Percentiles rank a stretch among this genome's conserved stretches.
phyloP scores from a whole-genome alignment of 306 rosid species.

The Dryas drummondii region DNA sequence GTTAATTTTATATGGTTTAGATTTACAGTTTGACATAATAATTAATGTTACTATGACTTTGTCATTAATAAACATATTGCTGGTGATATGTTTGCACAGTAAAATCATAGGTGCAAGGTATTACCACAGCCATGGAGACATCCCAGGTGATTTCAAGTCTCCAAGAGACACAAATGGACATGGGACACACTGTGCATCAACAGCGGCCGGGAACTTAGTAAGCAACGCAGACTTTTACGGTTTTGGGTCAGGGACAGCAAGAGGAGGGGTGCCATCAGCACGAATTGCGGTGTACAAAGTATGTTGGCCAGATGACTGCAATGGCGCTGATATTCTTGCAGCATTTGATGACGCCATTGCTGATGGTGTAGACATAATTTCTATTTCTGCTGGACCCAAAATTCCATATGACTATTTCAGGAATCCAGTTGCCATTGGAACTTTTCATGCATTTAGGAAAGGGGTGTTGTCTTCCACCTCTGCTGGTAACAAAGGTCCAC shows the following conservation, averaged over 20 bases:
- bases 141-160: conserved; percentile 5
- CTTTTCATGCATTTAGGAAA: conserved; percentile 53
- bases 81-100: not conserved
- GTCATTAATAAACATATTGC: too few species aligned
- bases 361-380: conserved; percentile 53
- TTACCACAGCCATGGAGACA: not conserved
- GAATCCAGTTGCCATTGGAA: conserved; percentile 34
- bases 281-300: conserved; percentile 45
- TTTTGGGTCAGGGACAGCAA: conserved; percentile 35
- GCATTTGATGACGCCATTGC: conserved; percentile 52
- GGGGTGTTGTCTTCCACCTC: conserved; percentile 45
- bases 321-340: not conserved
- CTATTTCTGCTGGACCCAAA: conserved; percentile 24
- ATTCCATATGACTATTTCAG: conserved; percentile 19
- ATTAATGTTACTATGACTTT: too few species aligned
- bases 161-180: conserved; percentile 44
- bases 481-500: conserved; percentile 41
- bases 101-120: conserved; percentile 55
- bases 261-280: conserved; percentile 39
- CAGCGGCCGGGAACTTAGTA: conserved; percentile 42
- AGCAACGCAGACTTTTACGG: conserved; percentile 31
- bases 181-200: conserved; percentile 54
- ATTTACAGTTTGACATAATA: too few species aligned
- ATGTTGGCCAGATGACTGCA: conserved; percentile 24
- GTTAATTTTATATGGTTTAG: too few species aligned